Conservation (phyloP, 768 basidiomycete species). For the Auriscalpium microsporum region DNA sequence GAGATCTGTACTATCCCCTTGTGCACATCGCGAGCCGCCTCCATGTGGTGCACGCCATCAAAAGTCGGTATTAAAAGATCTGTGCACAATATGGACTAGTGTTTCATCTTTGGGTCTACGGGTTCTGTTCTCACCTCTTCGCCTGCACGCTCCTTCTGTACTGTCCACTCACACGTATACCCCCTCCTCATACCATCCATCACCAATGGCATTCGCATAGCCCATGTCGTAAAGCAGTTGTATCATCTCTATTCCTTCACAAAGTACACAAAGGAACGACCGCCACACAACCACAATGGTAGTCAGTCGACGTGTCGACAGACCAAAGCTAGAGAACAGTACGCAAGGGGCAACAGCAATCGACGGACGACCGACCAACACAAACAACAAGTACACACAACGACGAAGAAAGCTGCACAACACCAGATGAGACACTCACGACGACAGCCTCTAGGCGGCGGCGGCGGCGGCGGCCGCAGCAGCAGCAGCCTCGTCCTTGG, state of each 20-base stretch:
- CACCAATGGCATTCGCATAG: slow-evolving; percentile 15
- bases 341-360: slow-evolving; percentile 15
- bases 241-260: slow-evolving; percentile 51
- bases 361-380: slow-evolving; percentile 22
- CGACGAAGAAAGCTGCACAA: slow-evolving; percentile 21
- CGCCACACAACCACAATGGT: slow-evolving; percentile 37
- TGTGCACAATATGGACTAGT: too few species aligned
- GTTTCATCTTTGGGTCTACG: background rate
- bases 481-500: slow-evolving; percentile 28
- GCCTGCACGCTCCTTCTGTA: background rate
- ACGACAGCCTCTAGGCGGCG: background rate
- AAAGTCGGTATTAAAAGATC: slow-evolving; percentile 18
- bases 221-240: slow-evolving; percentile 34
- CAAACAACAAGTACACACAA: slow-evolving; percentile 26
- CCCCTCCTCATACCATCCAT: slow-evolving; percentile 14
- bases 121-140: slow-evolving; percentile 3
- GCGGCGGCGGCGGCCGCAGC: slow-evolving; percentile 7
- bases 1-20: slow-evolving; percentile 54
- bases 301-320: slow-evolving; percentile 22
- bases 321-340: slow-evolving; percentile 21
- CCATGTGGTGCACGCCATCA: slow-evolving; percentile 50
- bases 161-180: slow-evolving; percentile 8
- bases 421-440: slow-evolving; percentile 35
- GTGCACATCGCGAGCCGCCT: slow-evolving; percentile 42
- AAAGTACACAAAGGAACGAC: slow-evolving; percentile 49